A percentile compares a stretch with the other conserved stretches of the same genome.
Conservation (phyloP, 306 rosid species). For the Vigna mungo region DNA sequence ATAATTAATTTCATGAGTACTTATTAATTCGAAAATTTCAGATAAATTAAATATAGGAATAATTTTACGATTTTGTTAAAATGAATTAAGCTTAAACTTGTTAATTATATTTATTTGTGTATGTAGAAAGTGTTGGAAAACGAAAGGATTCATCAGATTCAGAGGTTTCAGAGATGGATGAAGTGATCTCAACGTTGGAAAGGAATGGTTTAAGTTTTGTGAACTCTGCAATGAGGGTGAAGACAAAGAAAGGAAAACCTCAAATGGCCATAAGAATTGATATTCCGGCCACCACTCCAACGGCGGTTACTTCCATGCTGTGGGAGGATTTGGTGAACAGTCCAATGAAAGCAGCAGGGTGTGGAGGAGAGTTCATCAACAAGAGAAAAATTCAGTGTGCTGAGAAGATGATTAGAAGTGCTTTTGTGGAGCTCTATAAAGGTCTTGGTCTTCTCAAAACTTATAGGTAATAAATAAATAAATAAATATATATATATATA, state of each 20-base stretch:
- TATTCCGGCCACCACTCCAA: slow-evolving; percentile 70
- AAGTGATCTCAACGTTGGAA: slow-evolving; percentile 61
- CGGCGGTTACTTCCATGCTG: slow-evolving; percentile 64
- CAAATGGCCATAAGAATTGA: slow-evolving; percentile 70
- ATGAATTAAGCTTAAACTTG: no score
- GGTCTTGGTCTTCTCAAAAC: slow-evolving; percentile 76
- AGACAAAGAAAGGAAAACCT: slow-evolving; percentile 78
- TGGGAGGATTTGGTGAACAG: slow-evolving; percentile 83
- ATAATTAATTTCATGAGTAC: not conserved
- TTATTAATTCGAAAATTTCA: not conserved
- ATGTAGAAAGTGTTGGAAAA: slow-evolving; percentile 57
- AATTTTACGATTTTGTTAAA: no score
- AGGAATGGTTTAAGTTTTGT: slow-evolving; percentile 65
- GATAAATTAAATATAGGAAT: no score
- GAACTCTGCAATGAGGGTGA: slow-evolving; percentile 51
- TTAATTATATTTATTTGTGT: not conserved
- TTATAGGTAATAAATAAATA: slow-evolving; percentile 57
- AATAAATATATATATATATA: no score
- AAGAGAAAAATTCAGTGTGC: slow-evolving; percentile 81
- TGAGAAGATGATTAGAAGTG: slow-evolving; percentile 81
- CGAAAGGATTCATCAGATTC: slow-evolving; percentile 49
- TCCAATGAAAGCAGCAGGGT: slow-evolving; percentile 65
- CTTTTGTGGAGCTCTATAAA: slow-evolving; percentile 87
- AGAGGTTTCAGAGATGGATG: slow-evolving; percentile 64
- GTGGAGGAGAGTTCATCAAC: slow-evolving; percentile 64